Evolutionary conservation across 805 yeast genomes (phyloP).

Genomic region (Teunomyces panamensis): DNA sequence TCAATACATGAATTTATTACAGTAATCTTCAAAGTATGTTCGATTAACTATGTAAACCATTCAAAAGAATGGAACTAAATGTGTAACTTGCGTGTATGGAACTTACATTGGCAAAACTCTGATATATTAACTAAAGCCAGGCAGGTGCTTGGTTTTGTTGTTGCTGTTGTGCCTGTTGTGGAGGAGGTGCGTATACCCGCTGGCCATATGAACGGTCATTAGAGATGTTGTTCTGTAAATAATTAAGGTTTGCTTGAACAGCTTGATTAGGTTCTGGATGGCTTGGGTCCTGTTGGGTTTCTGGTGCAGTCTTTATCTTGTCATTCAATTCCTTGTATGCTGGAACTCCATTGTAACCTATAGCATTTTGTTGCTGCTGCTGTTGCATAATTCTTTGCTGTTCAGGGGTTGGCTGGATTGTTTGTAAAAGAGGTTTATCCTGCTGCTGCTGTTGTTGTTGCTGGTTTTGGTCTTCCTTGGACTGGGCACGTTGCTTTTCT

Average conservation of each 20-base stretch:
- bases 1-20: not conserved
- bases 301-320: not conserved
- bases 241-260: not conserved
- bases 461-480: slow-evolving; percentile 28
- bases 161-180: slow-evolving; percentile 10
- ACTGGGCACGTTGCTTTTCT: slow-evolving; percentile 51
- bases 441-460: slow-evolving; percentile 10
- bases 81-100: not conserved
- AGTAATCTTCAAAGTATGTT: not conserved
- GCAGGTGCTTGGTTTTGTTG: slow-evolving; percentile 12
- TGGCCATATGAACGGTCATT: slow-evolving; percentile 3
- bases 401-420: slow-evolving; percentile 1
- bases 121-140: slow-evolving; percentile 3
- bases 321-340: slow-evolving; percentile 2
- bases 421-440: slow-evolving; percentile 8
- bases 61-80: not conserved
- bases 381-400: slow-evolving; percentile 4
- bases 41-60: not conserved
- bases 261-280: not conserved
- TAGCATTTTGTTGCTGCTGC: slow-evolving; percentile 9
- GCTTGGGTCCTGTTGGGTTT: not conserved
- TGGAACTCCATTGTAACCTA: not conserved
- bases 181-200: slow-evolving; percentile 1
- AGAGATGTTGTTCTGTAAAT: not conserved
- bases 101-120: too few species aligned